A percentile compares a stretch with the other conserved stretches of the same genome.
These are phyloP conservation scores for Ophiocordyceps robertsii DNA, from an alignment of 2,329 filamentous ascomycete species.

Conservation along the genomic window DNA sequence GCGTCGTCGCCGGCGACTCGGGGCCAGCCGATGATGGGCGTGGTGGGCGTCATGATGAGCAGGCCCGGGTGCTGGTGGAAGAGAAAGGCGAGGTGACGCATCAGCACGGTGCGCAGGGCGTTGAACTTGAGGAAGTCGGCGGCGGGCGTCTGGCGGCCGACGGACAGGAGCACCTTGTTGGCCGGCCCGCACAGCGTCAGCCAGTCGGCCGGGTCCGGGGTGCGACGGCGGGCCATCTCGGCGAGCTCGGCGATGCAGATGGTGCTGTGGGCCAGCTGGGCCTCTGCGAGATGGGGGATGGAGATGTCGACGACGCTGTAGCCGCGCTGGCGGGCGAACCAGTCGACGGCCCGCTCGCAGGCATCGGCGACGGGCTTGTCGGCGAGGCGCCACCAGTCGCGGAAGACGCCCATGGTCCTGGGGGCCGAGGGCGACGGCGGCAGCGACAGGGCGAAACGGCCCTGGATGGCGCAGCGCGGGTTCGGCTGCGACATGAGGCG, in stretches of 20 bases:
- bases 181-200: conserved; percentile 45
- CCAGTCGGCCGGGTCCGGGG: conserved; percentile 31
- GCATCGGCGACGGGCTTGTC: conserved; percentile 47
- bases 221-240: conserved; percentile 27
- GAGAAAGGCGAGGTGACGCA: conserved; percentile 62
- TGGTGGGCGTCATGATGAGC: conserved; percentile 66
- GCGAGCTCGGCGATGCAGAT: conserved; percentile 65
- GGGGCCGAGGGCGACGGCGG: conserved; percentile 26
- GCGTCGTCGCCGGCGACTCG: conserved; percentile 41
- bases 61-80: conserved; percentile 61
- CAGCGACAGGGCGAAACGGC: conserved; percentile 47
- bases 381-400: conserved; percentile 33
- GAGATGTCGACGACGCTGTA: conserved; percentile 43
- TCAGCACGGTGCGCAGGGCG: conserved; percentile 60
- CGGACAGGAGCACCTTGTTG: conserved; percentile 56
- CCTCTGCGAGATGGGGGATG: conserved; percentile 55
- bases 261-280: conserved; percentile 62
- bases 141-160: conserved; percentile 50
- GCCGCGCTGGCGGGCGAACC: conserved; percentile 36
- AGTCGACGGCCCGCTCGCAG: conserved; percentile 48
- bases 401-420: conserved; percentile 60
- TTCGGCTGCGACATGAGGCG: conserved; percentile 65
- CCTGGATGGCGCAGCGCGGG: conserved; percentile 43
- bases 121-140: conserved; percentile 61
- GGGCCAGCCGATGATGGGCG: conserved; percentile 63